Evolutionary conservation across 108 stramenopile species (phyloP), one percentile per base, ranked within the genome.

Genomic region (Skeletonema menzelii): DNA sequence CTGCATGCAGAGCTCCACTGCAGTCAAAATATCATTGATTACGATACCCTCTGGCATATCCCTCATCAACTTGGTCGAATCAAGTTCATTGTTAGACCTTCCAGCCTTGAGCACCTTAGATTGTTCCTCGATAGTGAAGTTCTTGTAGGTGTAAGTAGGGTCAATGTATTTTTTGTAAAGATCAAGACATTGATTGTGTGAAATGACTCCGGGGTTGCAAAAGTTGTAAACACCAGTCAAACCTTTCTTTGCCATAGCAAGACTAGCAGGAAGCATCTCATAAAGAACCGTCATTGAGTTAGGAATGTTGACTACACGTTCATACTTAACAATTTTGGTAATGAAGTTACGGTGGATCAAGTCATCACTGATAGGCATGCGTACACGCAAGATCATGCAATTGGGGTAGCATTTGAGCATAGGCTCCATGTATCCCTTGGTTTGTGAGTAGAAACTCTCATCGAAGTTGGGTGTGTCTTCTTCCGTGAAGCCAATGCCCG

Each of bases 131-230:
- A 95, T 56, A 38, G 96, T 88, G 79, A 99, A 99, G 84, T 99
- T 98, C 42, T 77, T 82, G 96, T 97, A 99, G 15, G 86, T 91
- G 91, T 96, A 99, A 13, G 87, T 77, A 3, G 98, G 97, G 69
- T 99, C 99, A 73, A 99, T 96, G 95, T 97, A 92, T 87, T 97
- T 94, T 64, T 83, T 97, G 91, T 98, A 99, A 73, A 98, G 81
- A 59, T 96, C 95, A 69, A 99, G 86, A 32, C 98, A 95, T 80
- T 99, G 85, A 77, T 99, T 98, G 94, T 99, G 99, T 17, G 97
- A 97, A 85, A 99, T 98, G 27, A 97, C 97, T 7, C 99, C 99
- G 2, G 99, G 99, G 86, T 99, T 99, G 89, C 97, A 97, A 86
- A 99, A 99, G 92, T 99, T 99, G 91, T 97, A 96, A 22, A 98